Percentiles rank a stretch among this genome's conserved stretches.
These are phyloP conservation scores for Wakefieldia striispora DNA, from an alignment of 768 basidiomycete genomes.

Conservation along the genomic window DNA sequence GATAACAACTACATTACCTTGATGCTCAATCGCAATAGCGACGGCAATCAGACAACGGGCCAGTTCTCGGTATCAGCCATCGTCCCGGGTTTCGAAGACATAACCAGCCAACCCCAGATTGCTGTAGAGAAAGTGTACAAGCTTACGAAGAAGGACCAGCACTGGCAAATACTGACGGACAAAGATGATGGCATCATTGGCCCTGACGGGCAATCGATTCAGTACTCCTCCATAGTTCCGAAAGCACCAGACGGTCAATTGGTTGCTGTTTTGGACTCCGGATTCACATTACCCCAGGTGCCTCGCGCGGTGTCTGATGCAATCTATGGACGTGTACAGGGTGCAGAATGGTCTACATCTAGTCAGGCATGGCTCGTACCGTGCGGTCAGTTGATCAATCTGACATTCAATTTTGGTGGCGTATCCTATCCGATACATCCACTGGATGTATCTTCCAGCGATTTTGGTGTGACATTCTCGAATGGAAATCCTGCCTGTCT, in stretches of 20 bases:
- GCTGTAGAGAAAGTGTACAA: conserved; percentile 62
- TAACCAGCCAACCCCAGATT: conserved; percentile 62
- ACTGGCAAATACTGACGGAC: conserved; percentile 78
- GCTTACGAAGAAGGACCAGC: conserved; percentile 65
- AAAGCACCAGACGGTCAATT: conserved; percentile 61
- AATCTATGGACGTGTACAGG: conserved; percentile 76
- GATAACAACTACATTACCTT: conserved; percentile 63
- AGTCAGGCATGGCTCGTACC: conserved; percentile 70
- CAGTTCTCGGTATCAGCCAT: conserved; percentile 70
- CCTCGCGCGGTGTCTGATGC: conserved; percentile 73
- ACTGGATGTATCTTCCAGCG: conserved; percentile 61
- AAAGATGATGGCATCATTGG: conserved; percentile 66
- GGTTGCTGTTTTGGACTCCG: conserved; percentile 74
- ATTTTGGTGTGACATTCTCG: conserved; percentile 43
- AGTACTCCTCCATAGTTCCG: conserved; percentile 64
- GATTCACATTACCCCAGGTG: conserved; percentile 70
- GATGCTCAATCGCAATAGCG: conserved; percentile 59
- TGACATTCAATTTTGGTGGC: conserved; percentile 74
- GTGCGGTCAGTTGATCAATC: conserved; percentile 68
- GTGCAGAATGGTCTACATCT: conserved; percentile 58
- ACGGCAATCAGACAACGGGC: conserved; percentile 48
- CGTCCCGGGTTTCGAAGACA: conserved; percentile 58
- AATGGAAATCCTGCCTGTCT: conserved; percentile 59
- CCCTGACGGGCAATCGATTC: conserved; percentile 66
- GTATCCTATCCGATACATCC: conserved; percentile 69